Percentiles rank a stretch among this genome's conserved stretches.
phyloP scores from a whole-genome alignment of 2,329 filamentous ascomycete species.

The Alternaria sp. region DNA sequence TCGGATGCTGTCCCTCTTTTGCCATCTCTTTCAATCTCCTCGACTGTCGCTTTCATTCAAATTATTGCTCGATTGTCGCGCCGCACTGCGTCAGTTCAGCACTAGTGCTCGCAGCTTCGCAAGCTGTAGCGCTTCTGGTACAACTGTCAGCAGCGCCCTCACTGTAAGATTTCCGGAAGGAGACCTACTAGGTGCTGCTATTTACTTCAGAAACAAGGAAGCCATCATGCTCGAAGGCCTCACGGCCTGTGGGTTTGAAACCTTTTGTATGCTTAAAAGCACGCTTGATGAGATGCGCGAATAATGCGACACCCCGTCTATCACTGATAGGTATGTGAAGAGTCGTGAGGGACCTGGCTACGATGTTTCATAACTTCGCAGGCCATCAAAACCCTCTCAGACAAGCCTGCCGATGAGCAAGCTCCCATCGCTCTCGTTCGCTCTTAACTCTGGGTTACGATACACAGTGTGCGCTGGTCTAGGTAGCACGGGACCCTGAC shows the following conservation, averaged over 20 bases:
- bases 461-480: slow-evolving; percentile 27
- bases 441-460: slow-evolving; percentile 15
- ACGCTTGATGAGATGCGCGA: not conserved
- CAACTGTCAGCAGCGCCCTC: not conserved
- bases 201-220: not conserved
- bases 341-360: not conserved
- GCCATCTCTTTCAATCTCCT: not conserved
- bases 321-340: not conserved
- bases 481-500: slow-evolving; percentile 26
- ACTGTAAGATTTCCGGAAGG: too few species aligned
- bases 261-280: not conserved
- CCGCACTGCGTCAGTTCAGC: not conserved
- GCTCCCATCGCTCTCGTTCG: slow-evolving; percentile 24
- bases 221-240: not conserved
- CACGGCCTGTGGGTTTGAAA: accelerated
- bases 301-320: not conserved
- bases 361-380: not conserved
- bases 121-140: not conserved
- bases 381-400: slow-evolving; percentile 24
- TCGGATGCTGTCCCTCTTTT: not conserved
- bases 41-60: not conserved
- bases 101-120: not conserved
- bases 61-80: not conserved
- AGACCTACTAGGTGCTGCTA: not conserved
- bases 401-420: slow-evolving; percentile 29